Conservation (phyloP, 495 filamentous ascomycete species). For the Filosporella fistucella region DNA sequence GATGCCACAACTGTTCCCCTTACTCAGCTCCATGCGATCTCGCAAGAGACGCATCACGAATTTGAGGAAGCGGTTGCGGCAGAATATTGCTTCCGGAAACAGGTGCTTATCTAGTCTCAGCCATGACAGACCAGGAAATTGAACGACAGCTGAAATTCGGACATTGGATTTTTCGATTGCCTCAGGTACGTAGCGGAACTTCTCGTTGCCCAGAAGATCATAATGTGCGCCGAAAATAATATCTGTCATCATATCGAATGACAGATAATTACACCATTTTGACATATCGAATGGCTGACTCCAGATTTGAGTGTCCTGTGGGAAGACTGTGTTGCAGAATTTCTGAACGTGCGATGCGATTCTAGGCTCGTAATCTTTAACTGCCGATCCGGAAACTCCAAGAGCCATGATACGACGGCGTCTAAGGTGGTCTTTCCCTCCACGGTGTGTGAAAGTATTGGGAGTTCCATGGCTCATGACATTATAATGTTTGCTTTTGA, state of each 20-base stretch:
- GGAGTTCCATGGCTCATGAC: neutral
- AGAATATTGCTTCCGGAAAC: neutral
- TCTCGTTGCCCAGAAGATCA: neutral
- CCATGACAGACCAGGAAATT: neutral
- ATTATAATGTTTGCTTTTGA: neutral
- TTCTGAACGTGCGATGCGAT: neutral
- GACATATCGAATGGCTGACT: neutral
- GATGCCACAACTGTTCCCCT: too few relatives aligned
- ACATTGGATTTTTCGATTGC: neutral
- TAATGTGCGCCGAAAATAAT: neutral
- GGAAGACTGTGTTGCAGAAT: too few relatives aligned
- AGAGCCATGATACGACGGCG: neutral
- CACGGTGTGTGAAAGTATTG: neutral
- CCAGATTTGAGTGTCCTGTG: too few relatives aligned
- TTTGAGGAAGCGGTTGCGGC: neutral
- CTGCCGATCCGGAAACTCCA: neutral
- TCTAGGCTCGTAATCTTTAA: neutral
- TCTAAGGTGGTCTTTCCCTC: neutral
- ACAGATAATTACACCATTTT: neutral
- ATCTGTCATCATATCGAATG: slow-evolving; percentile 1
- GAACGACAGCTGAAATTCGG: neutral
- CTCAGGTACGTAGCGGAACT: neutral
- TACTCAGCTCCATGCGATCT: neutral
- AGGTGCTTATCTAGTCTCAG: neutral
- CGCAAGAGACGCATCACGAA: neutral